Conservation (phyloP, 2,329 filamentous ascomycete species). For the Leptographium flavum region DNA sequence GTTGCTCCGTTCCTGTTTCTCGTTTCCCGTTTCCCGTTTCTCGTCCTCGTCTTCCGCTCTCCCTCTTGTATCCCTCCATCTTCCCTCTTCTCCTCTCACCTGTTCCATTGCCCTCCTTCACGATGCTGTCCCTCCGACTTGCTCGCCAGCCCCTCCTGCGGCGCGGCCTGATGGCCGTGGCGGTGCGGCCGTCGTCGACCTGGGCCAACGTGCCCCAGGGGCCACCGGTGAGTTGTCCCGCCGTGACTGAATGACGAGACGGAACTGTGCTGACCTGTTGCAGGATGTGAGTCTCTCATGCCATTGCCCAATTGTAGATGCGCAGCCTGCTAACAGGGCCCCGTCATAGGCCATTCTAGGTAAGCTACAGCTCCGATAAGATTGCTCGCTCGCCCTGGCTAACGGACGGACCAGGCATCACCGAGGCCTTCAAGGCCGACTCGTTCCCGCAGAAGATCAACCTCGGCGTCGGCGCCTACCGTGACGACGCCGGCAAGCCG, state of each 20-base stretch:
- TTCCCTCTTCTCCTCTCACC: neutral
- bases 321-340: slow-evolving; percentile 6
- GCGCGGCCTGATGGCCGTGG: slow-evolving; percentile 23
- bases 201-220: slow-evolving; percentile 90
- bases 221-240: slow-evolving; percentile 61
- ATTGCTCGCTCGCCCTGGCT: slow-evolving; percentile 2
- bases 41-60: neutral
- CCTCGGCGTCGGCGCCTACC: slow-evolving; percentile 93
- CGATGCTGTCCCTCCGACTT: slow-evolving; percentile 42
- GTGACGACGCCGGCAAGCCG: slow-evolving; percentile 94
- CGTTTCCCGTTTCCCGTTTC: neutral
- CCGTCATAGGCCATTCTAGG: slow-evolving; percentile 56
- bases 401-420: slow-evolving; percentile 49
- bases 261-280: neutral
- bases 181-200: slow-evolving; percentile 52
- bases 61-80: too few species aligned
- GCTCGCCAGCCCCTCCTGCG: slow-evolving; percentile 33
- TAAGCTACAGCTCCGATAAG: slow-evolving; percentile 19
- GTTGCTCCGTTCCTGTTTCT: neutral
- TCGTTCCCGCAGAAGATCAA: slow-evolving; percentile 93
- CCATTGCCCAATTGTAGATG: too few species aligned
- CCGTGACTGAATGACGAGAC: neutral
- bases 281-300: neutral
- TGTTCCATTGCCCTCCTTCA: slow-evolving; percentile 19
- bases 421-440: slow-evolving; percentile 98